A percentile compares a stretch with the other conserved stretches of the same genome.
Conservation (phyloP, 192 early-diverging fungal species). For the Coemansia interrupta region DNA sequence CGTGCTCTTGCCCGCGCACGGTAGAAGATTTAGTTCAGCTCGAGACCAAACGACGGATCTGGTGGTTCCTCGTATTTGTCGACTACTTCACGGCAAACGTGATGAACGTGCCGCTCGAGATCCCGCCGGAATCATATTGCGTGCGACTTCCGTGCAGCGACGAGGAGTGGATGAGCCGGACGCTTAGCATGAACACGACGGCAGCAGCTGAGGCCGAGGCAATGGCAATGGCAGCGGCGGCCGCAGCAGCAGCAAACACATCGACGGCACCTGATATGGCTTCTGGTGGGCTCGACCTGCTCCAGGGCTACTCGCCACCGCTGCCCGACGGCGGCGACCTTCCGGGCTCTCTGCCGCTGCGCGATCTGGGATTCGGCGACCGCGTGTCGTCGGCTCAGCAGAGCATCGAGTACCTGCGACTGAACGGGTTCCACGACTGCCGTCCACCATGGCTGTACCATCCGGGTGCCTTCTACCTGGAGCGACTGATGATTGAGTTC, state of each 20-base stretch:
- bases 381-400: conserved; percentile 31
- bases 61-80: conserved; percentile 54
- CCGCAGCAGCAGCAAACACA: background rate
- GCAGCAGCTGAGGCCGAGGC: background rate
- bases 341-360: background rate
- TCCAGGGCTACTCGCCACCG: conserved; percentile 2
- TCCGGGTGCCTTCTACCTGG: conserved; percentile 44
- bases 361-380: conserved; percentile 49
- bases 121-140: conserved; percentile 51
- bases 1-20: conserved; percentile 33
- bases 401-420: conserved; percentile 29
- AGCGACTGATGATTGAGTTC: conserved; percentile 54
- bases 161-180: conserved; percentile 40
- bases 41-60: conserved; percentile 46
- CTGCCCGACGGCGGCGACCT: background rate
- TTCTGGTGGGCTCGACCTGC: background rate
- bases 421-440: conserved; percentile 49
- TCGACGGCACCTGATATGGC: background rate
- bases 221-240: background rate
- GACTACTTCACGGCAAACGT: conserved; percentile 54
- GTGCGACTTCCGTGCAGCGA: conserved; percentile 53
- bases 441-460: conserved; percentile 49
- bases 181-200: conserved; percentile 14
- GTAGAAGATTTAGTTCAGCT: conserved; percentile 29
- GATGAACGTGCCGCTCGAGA: conserved; percentile 53